phyloP scores from a whole-genome alignment of 1,139 yeast species.

The Ogataea hybrid region DNA sequence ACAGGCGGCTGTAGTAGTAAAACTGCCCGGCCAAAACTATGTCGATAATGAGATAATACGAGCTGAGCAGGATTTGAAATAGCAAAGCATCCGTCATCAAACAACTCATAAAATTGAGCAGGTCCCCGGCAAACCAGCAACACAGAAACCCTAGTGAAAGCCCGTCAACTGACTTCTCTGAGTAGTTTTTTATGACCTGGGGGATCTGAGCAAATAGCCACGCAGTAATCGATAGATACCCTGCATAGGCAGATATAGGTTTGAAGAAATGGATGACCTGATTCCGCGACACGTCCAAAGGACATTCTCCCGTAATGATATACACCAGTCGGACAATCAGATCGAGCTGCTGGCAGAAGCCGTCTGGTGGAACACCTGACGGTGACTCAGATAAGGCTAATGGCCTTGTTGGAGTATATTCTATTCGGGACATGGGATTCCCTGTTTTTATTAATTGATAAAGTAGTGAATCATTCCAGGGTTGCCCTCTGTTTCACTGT shows the following conservation, averaged over 20 bases:
- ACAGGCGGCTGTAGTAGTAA: constrained; percentile 57
- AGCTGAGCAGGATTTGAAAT: constrained; percentile 73
- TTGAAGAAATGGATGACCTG: constrained; percentile 30
- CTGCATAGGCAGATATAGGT: constrained; percentile 36
- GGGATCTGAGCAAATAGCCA: constrained; percentile 92
- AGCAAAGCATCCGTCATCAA: constrained; percentile 69
- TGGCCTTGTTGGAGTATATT: constrained; percentile 1
- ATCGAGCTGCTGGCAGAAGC: constrained; percentile 21
- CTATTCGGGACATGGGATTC: constrained; percentile 6
- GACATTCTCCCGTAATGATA: constrained; percentile 25
- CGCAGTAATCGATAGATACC: constrained; percentile 52
- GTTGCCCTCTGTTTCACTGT: constrained; percentile 5
- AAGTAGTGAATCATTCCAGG: not conserved
- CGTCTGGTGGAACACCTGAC: constrained; percentile 9
- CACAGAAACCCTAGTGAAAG: constrained; percentile 71
- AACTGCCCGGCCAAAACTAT: constrained; percentile 69
- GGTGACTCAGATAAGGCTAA: not conserved
- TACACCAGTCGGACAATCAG: constrained; percentile 23
- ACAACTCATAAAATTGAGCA: constrained; percentile 78
- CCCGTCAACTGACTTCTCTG: constrained; percentile 80
- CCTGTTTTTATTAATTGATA: constrained; percentile 1
- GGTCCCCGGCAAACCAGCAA: constrained; percentile 85
- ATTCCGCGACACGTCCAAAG: constrained; percentile 15
- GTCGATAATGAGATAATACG: constrained; percentile 76
- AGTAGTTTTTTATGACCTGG: constrained; percentile 75